These are phyloP conservation scores for Perkinsus olseni DNA, from an alignment of 169 alveolate species.

Conservation along the genomic window DNA sequence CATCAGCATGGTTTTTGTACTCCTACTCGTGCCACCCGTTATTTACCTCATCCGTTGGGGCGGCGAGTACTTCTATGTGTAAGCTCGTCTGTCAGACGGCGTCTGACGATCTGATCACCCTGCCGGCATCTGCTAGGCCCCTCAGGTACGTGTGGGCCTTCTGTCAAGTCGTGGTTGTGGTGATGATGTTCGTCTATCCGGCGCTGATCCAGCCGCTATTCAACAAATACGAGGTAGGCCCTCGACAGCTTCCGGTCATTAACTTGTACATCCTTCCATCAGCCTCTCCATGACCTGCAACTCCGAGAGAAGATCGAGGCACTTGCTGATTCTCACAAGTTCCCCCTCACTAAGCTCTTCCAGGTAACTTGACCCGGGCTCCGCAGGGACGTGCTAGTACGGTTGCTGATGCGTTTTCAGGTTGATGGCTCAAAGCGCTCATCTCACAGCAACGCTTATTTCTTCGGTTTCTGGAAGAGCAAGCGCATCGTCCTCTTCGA, in stretches of 20 bases:
- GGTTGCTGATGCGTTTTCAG: background rate
- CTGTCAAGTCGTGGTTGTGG: slow-evolving; percentile 52
- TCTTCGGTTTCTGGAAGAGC: slow-evolving; percentile 85
- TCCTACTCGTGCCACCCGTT: slow-evolving; percentile 49
- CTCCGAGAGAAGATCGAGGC: slow-evolving; percentile 63
- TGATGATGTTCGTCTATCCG: slow-evolving; percentile 68
- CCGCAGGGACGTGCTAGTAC: background rate
- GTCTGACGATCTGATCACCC: too few relatives aligned
- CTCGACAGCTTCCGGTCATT: background rate
- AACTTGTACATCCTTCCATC: background rate
- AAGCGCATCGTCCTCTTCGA: slow-evolving; percentile 86
- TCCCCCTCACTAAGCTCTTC: slow-evolving; percentile 78
- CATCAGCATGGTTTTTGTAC: slow-evolving; percentile 49
- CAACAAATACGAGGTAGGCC: slow-evolving; percentile 63
- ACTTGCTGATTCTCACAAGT: slow-evolving; percentile 51
- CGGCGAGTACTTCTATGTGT: slow-evolving; percentile 77
- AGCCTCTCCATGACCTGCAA: slow-evolving; percentile 71
- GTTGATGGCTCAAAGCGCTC: slow-evolving; percentile 82
- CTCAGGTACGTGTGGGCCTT: slow-evolving; percentile 46
- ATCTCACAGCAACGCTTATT: slow-evolving; percentile 89
- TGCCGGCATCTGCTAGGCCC: background rate
- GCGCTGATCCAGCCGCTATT: slow-evolving; percentile 83
- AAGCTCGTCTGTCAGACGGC: too few relatives aligned
- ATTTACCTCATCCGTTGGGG: slow-evolving; percentile 74
- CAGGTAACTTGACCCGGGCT: slow-evolving; percentile 41